Percentiles rank a stretch among this genome's conserved stretches.
Conservation (phyloP, 2,329 filamentous ascomycete genomes). For the Coniochaeta sp. region DNA sequence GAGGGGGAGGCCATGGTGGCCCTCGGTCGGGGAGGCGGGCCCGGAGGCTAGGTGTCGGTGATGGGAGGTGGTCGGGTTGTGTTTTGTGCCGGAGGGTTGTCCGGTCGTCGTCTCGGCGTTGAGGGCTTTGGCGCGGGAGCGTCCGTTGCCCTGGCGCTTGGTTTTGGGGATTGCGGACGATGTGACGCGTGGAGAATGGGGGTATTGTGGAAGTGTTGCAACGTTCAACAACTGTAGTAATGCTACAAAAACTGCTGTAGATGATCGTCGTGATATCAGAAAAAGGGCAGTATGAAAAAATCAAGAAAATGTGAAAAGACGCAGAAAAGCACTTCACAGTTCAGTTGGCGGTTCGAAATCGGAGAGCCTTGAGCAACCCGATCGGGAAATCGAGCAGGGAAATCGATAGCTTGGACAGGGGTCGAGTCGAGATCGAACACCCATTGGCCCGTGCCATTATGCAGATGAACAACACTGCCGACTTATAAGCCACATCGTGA, state of each 20-base stretch:
- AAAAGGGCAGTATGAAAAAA: not conserved
- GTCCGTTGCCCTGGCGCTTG: no score
- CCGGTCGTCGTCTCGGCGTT: not conserved
- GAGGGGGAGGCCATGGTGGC: conserved; percentile 15
- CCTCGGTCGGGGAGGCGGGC: not conserved
- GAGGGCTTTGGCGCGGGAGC: no score
- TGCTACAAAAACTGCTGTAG: not conserved
- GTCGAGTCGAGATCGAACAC: no score
- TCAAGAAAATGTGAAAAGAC: no score
- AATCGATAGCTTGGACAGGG: not conserved
- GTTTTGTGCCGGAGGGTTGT: not conserved
- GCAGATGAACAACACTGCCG: no score
- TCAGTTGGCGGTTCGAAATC: not conserved
- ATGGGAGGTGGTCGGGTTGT: not conserved
- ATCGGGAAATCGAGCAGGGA: not conserved
- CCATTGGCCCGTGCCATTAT: no score
- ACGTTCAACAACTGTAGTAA: no score
- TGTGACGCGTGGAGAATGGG: no score
- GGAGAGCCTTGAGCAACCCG: not conserved
- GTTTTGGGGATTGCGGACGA: no score
- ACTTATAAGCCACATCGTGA: no score
- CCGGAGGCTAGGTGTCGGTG: no score
- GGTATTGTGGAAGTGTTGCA: no score
- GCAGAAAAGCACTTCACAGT: not conserved
- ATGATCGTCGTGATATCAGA: not conserved